Base-by-base conservation (phyloP, 495 filamentous ascomycete genomes). In the Xylaria cubensis region DNA sequence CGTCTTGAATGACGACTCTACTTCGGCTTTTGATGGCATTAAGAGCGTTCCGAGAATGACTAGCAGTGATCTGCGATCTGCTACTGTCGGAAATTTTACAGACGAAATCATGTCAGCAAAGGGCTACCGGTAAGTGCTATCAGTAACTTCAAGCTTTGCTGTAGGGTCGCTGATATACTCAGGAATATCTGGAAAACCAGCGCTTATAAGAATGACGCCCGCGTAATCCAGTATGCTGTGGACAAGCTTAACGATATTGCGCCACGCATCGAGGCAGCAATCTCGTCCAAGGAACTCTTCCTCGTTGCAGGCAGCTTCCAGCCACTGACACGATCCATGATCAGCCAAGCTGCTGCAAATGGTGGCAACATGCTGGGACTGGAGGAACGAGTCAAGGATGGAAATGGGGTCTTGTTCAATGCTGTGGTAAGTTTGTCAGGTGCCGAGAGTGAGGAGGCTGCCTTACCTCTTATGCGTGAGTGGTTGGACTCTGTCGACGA, bases 311-410 rank as follows among this genome's bases (percentile, higher is more conserved):
- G 82, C 12, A 75, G 83, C 56, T 80, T 84, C 68, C 84, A 88
- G 64, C 82, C 78, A 5, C 78, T 88, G 50, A 80, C 81, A 4
- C 75, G 73, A 24, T 72, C 76, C 10, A 80, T 82, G 36, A 78
- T 82, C 32, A 73, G 78, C 4, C 79, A 86, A 17, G 84, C 83
- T 75, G 69, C 75, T 29, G 81, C 80, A 42, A 79, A 76, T 55
- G 86, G 85, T 7, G 86, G 84, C 1, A 88, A 88, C 69, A 78
- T 85, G 8, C 77, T 88, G 1, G 86, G 86, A 2, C 76, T 88
- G 3, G 76, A 80, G 17, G 12, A 66, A 39, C 24, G 64, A 24
- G 29, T 53, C 12, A 24, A 53, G 39, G 29, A 66, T 1, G 81
- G 81, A 1, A 73, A 80, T 72, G 72, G 74, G 17, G 44, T 75